A percentile compares a stretch with the other conserved stretches of the same genome.
phyloP scores from a whole-genome alignment of 1,139 yeast genomes.

The Suhomyces bribrorum region DNA sequence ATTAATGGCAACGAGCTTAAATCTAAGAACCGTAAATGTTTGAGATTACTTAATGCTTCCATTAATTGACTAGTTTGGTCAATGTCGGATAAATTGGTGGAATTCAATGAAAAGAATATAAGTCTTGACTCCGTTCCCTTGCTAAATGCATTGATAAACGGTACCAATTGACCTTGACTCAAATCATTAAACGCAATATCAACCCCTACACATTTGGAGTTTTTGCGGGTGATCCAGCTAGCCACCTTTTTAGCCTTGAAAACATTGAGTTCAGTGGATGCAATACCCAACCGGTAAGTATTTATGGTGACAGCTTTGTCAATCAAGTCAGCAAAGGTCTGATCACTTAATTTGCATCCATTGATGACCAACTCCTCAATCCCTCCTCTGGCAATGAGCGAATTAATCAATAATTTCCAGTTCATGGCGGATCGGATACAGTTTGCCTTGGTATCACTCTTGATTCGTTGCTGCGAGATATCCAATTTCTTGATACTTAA shows the following conservation, averaged over 20 bases:
- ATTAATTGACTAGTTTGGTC: conserved; percentile 57
- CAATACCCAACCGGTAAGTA: conserved; percentile 76
- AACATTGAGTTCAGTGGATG: conserved; percentile 62
- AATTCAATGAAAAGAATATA: conserved; percentile 67
- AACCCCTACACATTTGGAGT: conserved; percentile 69
- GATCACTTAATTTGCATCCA: conserved; percentile 68
- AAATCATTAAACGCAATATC: conserved; percentile 85
- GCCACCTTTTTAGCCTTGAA: conserved; percentile 59
- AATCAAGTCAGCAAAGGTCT: conserved; percentile 52
- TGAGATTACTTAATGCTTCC: conserved; percentile 50
- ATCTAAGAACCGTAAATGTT: conserved; percentile 70
- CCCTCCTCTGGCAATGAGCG: conserved; percentile 64
- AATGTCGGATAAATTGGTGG: conserved; percentile 58
- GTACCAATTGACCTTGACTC: conserved; percentile 51
- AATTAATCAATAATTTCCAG: conserved; percentile 69
- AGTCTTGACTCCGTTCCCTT: conserved; percentile 36
- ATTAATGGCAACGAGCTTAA: conserved; percentile 70
- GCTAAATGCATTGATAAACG: conserved; percentile 49
- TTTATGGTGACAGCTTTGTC: conserved; percentile 51
- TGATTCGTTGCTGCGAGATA: conserved; percentile 72
- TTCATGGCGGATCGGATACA: conserved; percentile 66
- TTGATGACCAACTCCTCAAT: conserved; percentile 81
- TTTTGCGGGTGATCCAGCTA: conserved; percentile 59
- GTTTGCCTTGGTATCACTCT: conserved; percentile 46
- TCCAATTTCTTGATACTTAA: conserved; percentile 65